These are phyloP conservation scores for Alloascoidea hylecoeti DNA, from an alignment of 805 yeast species.

Conservation along the genomic window DNA sequence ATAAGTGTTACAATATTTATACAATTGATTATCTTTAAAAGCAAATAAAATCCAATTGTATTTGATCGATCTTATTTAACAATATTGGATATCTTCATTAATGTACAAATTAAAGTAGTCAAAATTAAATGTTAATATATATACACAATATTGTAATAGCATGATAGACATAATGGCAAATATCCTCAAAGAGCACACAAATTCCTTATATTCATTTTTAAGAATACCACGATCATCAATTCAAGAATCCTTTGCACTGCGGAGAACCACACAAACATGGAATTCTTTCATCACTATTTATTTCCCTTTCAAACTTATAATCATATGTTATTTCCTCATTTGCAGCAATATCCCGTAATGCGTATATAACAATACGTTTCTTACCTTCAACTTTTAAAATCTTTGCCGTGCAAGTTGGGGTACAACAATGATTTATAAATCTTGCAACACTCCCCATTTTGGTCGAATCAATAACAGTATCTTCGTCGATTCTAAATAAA, in stretches of 20 bases:
- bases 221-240: constrained; percentile 33
- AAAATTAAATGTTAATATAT: too few species aligned
- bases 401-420: constrained; percentile 95
- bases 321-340: constrained; percentile 93
- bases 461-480: constrained; percentile 93
- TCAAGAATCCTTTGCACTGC: constrained; percentile 84
- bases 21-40: too few species aligned
- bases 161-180: too few species aligned
- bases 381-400: constrained; percentile 90
- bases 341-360: constrained; percentile 73
- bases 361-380: constrained; percentile 89
- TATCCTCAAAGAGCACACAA: too few species aligned
- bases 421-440: constrained; percentile 94
- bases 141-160: too few species aligned
- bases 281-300: constrained; percentile 75
- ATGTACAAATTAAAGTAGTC: too few species aligned
- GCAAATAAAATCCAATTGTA: too few species aligned
- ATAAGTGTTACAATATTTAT: too few species aligned
- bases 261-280: constrained; percentile 93
- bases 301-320: constrained; percentile 87
- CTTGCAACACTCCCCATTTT: constrained; percentile 95
- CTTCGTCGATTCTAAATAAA: constrained; percentile 83
- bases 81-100: too few species aligned
- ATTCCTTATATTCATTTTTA: too few species aligned
- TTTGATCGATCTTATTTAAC: too few species aligned